Evolutionary conservation across 1,284 basidiomycete genomes (phyloP).

Genomic region (Pyrrhoderma lamaoense): DNA sequence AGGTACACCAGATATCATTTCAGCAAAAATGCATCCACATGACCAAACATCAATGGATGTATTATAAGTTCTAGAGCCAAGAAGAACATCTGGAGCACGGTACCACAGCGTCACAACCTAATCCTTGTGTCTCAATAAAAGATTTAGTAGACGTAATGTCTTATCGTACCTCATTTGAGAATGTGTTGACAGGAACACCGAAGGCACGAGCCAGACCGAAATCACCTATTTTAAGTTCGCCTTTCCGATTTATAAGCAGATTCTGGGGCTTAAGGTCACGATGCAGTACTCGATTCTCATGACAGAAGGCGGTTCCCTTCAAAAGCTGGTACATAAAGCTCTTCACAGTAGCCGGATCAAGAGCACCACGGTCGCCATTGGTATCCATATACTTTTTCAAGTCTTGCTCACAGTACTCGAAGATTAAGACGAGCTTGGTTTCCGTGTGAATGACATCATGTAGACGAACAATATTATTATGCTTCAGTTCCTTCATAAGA

Average conservation of each 20-base stretch:
- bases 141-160: slow-evolving; percentile 1
- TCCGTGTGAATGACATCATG: slow-evolving; percentile 99
- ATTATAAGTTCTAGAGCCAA: slow-evolving; percentile 95
- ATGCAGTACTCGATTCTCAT: slow-evolving; percentile 97
- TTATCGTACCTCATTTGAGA: slow-evolving; percentile 79
- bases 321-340: slow-evolving; percentile 97
- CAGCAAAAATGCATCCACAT: slow-evolving; percentile 98
- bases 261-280: slow-evolving; percentile 98
- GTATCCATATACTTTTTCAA: slow-evolving; percentile 99
- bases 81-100: slow-evolving; percentile 94
- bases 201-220: slow-evolving; percentile 94
- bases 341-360: slow-evolving; percentile 89
- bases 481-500: slow-evolving; percentile 95
- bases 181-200: slow-evolving; percentile 93
- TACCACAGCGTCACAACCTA: slow-evolving; percentile 99
- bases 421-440: slow-evolving; percentile 96
- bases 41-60: slow-evolving; percentile 99
- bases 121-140: background rate
- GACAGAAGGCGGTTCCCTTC: slow-evolving; percentile 97
- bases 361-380: slow-evolving; percentile 90
- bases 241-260: slow-evolving; percentile 92
- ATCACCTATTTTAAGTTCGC: slow-evolving; percentile 96
- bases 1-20: slow-evolving; percentile 97
- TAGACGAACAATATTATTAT: slow-evolving; percentile 91
- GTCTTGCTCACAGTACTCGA: slow-evolving; percentile 98